phyloP scores from a whole-genome alignment of 768 basidiomycete species.

The Wakefieldia striispora region DNA sequence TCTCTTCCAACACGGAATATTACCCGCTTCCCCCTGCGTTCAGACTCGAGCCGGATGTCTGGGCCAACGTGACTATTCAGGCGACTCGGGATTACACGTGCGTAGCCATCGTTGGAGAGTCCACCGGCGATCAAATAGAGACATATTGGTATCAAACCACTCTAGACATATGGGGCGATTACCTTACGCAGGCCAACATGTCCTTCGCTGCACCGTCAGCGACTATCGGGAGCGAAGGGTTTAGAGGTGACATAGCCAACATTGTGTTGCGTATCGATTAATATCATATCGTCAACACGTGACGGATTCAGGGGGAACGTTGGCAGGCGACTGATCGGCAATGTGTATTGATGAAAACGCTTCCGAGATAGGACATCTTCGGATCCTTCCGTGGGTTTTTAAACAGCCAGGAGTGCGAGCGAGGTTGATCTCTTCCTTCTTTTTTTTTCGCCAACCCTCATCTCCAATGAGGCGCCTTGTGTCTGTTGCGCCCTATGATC shows the following conservation, averaged over 20 bases:
- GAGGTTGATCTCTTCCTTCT: neutral
- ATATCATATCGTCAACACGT: too few species aligned
- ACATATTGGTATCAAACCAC: slow-evolving; percentile 36
- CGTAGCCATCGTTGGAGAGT: slow-evolving; percentile 24
- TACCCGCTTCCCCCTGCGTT: slow-evolving; percentile 34
- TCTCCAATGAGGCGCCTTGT: neutral
- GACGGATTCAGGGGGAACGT: too few species aligned
- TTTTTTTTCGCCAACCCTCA: neutral
- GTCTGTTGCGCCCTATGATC: too few species aligned
- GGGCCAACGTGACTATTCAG: slow-evolving; percentile 37
- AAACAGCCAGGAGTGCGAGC: neutral
- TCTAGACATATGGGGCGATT: slow-evolving; percentile 41
- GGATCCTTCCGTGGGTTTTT: neutral
- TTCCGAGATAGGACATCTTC: neutral
- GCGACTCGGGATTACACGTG: slow-evolving; percentile 37
- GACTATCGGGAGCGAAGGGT: slow-evolving; percentile 35
- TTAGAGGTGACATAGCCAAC: slow-evolving; percentile 34
- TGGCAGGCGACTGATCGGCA: neutral
- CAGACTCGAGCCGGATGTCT: slow-evolving; percentile 27
- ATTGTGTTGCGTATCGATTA: slow-evolving; percentile 25
- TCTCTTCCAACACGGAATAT: slow-evolving; percentile 37
- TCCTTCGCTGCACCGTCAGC: slow-evolving; percentile 42
- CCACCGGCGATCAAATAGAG: slow-evolving; percentile 9
- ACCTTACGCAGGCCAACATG: slow-evolving; percentile 40
- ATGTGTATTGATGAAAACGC: neutral